A percentile compares a stretch with the other conserved stretches of the same genome.
These are phyloP conservation scores for Arthrobotrys entomopaga DNA, from an alignment of 2,329 filamentous ascomycete genomes.

Conservation along the genomic window DNA sequence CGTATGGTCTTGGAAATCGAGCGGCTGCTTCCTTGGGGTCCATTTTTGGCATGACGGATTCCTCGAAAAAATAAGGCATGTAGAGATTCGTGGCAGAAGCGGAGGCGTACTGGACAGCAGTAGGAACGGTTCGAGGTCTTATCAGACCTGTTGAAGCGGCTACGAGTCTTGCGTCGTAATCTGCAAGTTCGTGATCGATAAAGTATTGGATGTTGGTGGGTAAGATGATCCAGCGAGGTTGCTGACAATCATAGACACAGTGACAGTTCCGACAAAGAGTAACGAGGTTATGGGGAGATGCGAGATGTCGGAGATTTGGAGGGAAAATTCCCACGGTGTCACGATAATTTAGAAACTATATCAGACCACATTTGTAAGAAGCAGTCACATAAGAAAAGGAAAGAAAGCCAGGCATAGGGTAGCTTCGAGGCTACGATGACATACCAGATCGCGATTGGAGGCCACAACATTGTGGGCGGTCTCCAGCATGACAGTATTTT, in stretches of 20 bases:
- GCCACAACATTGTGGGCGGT: slow-evolving; percentile 51
- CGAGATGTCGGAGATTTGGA: slow-evolving; percentile 49
- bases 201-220: slow-evolving; percentile 48
- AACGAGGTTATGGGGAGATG: slow-evolving; percentile 51
- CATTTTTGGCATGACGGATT: slow-evolving; percentile 51
- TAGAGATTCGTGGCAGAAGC: slow-evolving; percentile 39
- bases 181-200: slow-evolving; percentile 40
- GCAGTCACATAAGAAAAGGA: slow-evolving; percentile 27
- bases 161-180: slow-evolving; percentile 37
- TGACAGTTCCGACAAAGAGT: slow-evolving; percentile 52
- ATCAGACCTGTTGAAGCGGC: slow-evolving; percentile 34
- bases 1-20: slow-evolving; percentile 44
- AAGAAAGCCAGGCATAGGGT: not conserved
- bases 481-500: slow-evolving; percentile 47
- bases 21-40: slow-evolving; percentile 30
- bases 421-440: not conserved
- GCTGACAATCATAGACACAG: slow-evolving; percentile 50
- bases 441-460: slow-evolving; percentile 49
- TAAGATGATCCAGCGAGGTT: slow-evolving; percentile 53
- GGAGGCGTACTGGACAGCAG: slow-evolving; percentile 37
- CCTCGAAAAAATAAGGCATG: slow-evolving; percentile 52
- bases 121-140: slow-evolving; percentile 37
- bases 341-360: slow-evolving; percentile 48
- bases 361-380: slow-evolving; percentile 32
- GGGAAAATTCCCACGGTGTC: slow-evolving; percentile 51